Conservation (phyloP, 2,329 filamentous ascomycete species). For the Colletotrichum navitas region DNA sequence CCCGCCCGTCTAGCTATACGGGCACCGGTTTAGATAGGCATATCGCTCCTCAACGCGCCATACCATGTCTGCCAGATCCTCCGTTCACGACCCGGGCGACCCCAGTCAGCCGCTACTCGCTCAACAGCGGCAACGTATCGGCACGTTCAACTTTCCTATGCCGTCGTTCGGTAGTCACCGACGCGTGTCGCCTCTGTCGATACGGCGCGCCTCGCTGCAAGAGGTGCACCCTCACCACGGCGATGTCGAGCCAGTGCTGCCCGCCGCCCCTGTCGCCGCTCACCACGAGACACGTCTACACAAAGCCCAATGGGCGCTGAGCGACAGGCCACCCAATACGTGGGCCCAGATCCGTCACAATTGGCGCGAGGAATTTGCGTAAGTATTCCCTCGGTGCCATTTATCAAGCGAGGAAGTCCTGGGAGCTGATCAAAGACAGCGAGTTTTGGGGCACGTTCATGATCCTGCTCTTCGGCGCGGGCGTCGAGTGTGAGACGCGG, state of each 20-base stretch:
- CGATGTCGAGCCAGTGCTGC: slow-evolving; percentile 36
- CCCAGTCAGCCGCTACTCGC: slow-evolving; percentile 30
- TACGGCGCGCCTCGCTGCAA: slow-evolving; percentile 33
- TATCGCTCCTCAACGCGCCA: background rate
- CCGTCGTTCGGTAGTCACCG: slow-evolving; percentile 16
- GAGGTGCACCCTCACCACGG: slow-evolving; percentile 37
- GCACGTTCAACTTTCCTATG: slow-evolving; percentile 22
- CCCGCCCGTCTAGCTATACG: background rate
- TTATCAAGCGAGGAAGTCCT: too few species aligned
- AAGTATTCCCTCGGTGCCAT: background rate
- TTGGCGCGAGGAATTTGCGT: slow-evolving; percentile 39
- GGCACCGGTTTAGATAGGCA: background rate
- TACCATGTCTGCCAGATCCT: slow-evolving; percentile 31
- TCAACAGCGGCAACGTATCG: slow-evolving; percentile 23
- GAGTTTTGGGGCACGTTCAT: slow-evolving; percentile 40
- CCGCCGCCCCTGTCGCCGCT: slow-evolving; percentile 33
- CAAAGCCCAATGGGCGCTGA: slow-evolving; percentile 41
- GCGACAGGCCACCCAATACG: slow-evolving; percentile 30
- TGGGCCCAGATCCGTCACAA: slow-evolving; percentile 34
- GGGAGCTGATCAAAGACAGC: slow-evolving; percentile 6
- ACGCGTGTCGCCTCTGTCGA: slow-evolving; percentile 23
- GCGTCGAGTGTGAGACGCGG: slow-evolving; percentile 38
- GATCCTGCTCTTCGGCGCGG: slow-evolving; percentile 39
- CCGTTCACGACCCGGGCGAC: slow-evolving; percentile 36
- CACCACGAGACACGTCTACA: slow-evolving; percentile 37